phyloP scores from a whole-genome alignment of 768 basidiomycete species.

The Omphalotus guepiniiformis region DNA sequence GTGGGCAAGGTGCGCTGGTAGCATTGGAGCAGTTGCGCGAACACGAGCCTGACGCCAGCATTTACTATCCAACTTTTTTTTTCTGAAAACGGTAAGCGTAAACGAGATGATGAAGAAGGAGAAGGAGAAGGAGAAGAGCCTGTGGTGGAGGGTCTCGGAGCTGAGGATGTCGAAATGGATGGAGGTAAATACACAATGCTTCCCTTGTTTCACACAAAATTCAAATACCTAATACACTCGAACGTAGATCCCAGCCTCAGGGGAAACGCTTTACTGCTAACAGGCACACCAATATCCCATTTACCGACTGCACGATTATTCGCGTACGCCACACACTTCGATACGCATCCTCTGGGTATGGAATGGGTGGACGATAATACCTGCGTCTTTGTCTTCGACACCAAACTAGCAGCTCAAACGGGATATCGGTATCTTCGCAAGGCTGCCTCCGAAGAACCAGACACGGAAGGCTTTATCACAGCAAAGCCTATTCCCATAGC shows the following conservation, averaged over 20 bases:
- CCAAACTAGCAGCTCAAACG: slow-evolving; percentile 46
- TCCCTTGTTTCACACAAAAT: neutral
- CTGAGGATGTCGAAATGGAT: slow-evolving; percentile 21
- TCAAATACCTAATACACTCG: slow-evolving; percentile 1
- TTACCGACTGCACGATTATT: slow-evolving; percentile 76
- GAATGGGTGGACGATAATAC: slow-evolving; percentile 88
- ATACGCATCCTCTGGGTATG: slow-evolving; percentile 65
- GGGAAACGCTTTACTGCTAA: slow-evolving; percentile 66
- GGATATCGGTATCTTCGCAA: slow-evolving; percentile 52
- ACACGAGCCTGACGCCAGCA: slow-evolving; percentile 43
- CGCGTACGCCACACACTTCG: slow-evolving; percentile 78
- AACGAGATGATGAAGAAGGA: slow-evolving; percentile 23
- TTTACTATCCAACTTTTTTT: slow-evolving; percentile 21
- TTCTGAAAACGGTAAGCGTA: slow-evolving; percentile 18
- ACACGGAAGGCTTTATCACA: slow-evolving; percentile 53
- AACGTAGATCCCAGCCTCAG: slow-evolving; percentile 44
- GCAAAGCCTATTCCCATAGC: slow-evolving; percentile 69
- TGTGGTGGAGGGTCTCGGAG: too few species aligned
- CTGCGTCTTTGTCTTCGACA: slow-evolving; percentile 72
- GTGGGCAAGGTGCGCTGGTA: slow-evolving; percentile 70
- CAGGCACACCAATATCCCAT: slow-evolving; percentile 67
- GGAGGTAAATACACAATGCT: slow-evolving; percentile 18
- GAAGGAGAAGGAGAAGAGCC: slow-evolving; percentile 25
- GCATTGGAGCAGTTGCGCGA: slow-evolving; percentile 30
- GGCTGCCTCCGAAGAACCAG: slow-evolving; percentile 44